phyloP scores from a whole-genome alignment of 257 asterid genomes.

The Nicotiana attenuata region DNA sequence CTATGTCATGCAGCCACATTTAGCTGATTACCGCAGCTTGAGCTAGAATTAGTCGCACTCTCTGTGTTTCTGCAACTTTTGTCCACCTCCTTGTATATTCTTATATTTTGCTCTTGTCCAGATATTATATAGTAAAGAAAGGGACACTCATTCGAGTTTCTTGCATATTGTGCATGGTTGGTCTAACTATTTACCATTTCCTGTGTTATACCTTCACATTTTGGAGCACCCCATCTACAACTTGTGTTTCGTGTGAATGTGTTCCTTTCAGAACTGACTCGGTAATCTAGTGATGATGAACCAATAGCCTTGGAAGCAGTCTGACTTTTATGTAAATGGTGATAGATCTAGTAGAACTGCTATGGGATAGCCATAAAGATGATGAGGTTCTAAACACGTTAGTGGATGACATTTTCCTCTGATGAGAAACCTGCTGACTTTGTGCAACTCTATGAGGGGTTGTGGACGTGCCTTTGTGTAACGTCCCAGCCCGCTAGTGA shows the following conservation, averaged over 20 bases:
- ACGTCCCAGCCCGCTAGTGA: too few relatives aligned
- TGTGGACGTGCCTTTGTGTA: too few relatives aligned
- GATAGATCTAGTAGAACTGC: neutral
- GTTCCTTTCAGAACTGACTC: neutral
- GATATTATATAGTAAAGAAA: neutral
- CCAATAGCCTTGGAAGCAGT: neutral
- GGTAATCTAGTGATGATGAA: neutral
- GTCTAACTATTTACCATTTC: neutral
- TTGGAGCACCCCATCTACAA: neutral
- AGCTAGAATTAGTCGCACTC: neutral
- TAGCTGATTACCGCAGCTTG: constrained; percentile 5
- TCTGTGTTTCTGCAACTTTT: neutral
- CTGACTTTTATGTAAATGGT: neutral
- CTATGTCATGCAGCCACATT: neutral
- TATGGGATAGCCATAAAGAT: neutral
- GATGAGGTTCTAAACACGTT: too few relatives aligned
- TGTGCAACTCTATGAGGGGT: too few relatives aligned
- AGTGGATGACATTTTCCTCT: too few relatives aligned
- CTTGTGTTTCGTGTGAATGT: neutral
- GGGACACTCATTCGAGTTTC: neutral
- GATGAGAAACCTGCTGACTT: too few relatives aligned
- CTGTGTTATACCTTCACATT: neutral
- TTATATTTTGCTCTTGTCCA: neutral
- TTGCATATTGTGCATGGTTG: neutral
- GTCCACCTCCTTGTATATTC: neutral